Conservation (phyloP, 371 early-diverging fungal species). For the Zopfochytrium polystomum region DNA sequence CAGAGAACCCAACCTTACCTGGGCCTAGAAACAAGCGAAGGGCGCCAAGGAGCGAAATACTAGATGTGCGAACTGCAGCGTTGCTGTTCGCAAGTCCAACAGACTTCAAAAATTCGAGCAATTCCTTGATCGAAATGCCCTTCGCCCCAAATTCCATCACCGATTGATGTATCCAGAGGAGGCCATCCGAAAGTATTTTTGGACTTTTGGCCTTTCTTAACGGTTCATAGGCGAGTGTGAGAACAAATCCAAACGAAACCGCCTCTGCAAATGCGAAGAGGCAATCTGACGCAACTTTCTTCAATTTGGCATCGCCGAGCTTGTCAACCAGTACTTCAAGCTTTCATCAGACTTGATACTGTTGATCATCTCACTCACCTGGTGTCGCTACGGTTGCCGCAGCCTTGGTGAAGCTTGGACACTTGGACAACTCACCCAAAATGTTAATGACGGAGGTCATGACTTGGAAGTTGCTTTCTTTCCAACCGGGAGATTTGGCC, state of each 20-base stretch:
- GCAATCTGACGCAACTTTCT: slow-evolving; percentile 76
- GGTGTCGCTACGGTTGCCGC: slow-evolving; percentile 59
- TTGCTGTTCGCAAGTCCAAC: slow-evolving; percentile 72
- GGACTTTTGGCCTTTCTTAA: slow-evolving; percentile 81
- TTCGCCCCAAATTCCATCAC: slow-evolving; percentile 84
- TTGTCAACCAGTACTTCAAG: slow-evolving; percentile 73
- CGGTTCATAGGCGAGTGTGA: slow-evolving; percentile 71
- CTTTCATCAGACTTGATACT: background rate
- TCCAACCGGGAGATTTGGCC: slow-evolving; percentile 85
- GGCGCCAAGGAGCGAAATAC: slow-evolving; percentile 74
- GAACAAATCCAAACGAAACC: slow-evolving; percentile 73
- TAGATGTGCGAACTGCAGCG: slow-evolving; percentile 72
- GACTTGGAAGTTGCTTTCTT: slow-evolving; percentile 92
- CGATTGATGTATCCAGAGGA: slow-evolving; percentile 77
- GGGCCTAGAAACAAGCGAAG: slow-evolving; percentile 82
- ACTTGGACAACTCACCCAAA: slow-evolving; percentile 65
- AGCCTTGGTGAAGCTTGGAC: slow-evolving; percentile 66
- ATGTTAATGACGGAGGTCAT: slow-evolving; percentile 61
- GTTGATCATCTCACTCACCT: slow-evolving; percentile 16
- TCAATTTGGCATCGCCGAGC: slow-evolving; percentile 90
- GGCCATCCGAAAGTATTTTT: slow-evolving; percentile 80
- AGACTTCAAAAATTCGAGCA: slow-evolving; percentile 82
- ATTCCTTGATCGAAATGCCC: slow-evolving; percentile 68
- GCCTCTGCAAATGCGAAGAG: slow-evolving; percentile 68
- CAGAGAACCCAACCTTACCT: too few species aligned